phyloP scores from a whole-genome alignment of 2,329 filamentous ascomycete species.

The Talaromyces pinophilus region DNA sequence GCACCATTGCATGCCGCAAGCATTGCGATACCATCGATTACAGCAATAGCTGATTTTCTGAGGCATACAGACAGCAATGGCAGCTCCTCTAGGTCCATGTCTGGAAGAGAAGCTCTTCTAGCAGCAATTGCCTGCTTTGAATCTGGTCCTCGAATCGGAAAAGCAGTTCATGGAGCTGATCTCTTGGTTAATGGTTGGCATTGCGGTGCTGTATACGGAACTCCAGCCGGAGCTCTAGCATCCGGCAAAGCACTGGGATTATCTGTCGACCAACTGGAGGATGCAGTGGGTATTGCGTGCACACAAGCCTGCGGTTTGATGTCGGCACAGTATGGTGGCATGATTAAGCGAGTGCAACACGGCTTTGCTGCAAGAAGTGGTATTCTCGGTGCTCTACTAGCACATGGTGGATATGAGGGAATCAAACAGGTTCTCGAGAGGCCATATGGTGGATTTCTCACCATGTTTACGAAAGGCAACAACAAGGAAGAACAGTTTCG shows the following conservation, averaged over 20 bases:
- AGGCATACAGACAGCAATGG: neutral
- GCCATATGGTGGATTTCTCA: slow-evolving; percentile 47
- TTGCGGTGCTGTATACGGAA: slow-evolving; percentile 44
- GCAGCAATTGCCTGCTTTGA: neutral
- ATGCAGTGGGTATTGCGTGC: slow-evolving; percentile 44
- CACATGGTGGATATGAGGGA: slow-evolving; percentile 43
- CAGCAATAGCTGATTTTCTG: neutral
- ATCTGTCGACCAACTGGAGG: slow-evolving; percentile 32
- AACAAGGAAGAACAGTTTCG: neutral
- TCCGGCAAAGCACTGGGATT: slow-evolving; percentile 38
- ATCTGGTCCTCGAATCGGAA: neutral
- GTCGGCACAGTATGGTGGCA: slow-evolving; percentile 47
- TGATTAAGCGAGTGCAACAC: slow-evolving; percentile 51
- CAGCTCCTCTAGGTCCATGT: neutral
- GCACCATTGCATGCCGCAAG: neutral
- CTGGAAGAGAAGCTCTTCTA: neutral
- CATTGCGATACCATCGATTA: neutral
- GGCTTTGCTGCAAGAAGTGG: slow-evolving; percentile 50
- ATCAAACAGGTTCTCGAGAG: slow-evolving; percentile 48
- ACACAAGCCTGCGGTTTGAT: slow-evolving; percentile 44
- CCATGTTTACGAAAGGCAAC: slow-evolving; percentile 33
- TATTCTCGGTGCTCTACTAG: slow-evolving; percentile 44
- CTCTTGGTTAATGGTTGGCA: slow-evolving; percentile 30
- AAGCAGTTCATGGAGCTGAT: neutral
- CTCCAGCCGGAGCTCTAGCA: slow-evolving; percentile 37